Conservation (phyloP, 164 flowering plant species). For the Liquidambar formosana region DNA sequence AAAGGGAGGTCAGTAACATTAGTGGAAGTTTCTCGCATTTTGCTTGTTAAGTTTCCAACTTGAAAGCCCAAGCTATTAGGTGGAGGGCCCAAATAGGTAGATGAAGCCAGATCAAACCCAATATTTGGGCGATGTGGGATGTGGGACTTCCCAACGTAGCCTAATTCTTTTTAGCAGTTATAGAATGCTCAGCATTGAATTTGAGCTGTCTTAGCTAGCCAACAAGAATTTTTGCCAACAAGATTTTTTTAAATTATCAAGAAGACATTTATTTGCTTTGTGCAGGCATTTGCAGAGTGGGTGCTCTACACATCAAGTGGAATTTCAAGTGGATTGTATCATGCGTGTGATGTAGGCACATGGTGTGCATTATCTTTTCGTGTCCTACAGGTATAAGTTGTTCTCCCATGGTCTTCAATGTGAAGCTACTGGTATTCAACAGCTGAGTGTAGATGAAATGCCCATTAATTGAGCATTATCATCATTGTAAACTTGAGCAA, state of each 20-base stretch:
- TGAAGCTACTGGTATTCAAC: background rate
- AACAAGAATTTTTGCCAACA: background rate
- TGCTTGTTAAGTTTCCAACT: no score
- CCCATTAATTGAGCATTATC: background rate
- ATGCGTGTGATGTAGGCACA: constrained; percentile 96
- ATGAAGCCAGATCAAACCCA: no score
- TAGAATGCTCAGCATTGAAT: no score
- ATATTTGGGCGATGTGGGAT: no score
- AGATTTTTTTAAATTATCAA: background rate
- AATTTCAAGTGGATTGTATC: constrained; percentile 87
- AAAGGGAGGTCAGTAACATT: background rate
- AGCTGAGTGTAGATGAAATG: background rate
- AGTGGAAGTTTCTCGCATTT: background rate
- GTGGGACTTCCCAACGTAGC: no score
- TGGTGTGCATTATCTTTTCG: constrained; percentile 77
- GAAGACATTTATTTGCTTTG: background rate
- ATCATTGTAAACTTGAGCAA: constrained; percentile 5
- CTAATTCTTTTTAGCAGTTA: no score
- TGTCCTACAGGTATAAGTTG: constrained; percentile 71
- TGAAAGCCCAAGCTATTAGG: no score
- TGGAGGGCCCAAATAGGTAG: no score
- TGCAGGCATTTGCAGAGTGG: constrained; percentile 92
- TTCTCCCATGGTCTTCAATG: background rate
- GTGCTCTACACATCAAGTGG: constrained; percentile 87
- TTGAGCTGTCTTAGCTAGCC: no score